Percentiles rank a stretch among this genome's conserved stretches.
Conservation (phyloP, 208 protist species). For the Leishmania martiniquensis region DNA sequence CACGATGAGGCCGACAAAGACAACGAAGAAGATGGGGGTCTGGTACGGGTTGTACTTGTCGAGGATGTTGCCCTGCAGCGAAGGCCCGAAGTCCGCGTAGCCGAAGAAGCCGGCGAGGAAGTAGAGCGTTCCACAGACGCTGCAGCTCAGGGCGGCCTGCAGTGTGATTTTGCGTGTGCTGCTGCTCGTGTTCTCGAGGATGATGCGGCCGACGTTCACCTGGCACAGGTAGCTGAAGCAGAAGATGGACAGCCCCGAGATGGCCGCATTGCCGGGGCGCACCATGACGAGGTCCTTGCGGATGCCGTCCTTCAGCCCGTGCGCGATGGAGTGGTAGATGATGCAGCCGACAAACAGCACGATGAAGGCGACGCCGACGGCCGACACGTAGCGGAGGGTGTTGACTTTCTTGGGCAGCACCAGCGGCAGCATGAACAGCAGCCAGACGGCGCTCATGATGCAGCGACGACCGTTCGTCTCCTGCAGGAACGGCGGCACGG, state of each 20-base stretch:
- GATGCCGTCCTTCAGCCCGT: conserved; percentile 40
- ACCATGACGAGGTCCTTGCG: conserved; percentile 42
- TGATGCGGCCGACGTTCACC: conserved; percentile 58
- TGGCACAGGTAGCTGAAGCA: conserved; percentile 71
- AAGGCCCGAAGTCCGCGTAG: conserved; percentile 64
- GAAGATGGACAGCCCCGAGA: conserved; percentile 51
- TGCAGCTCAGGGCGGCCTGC: conserved; percentile 36
- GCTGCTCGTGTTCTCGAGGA: conserved; percentile 47
- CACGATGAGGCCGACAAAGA: conserved; percentile 67
- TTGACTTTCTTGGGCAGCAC: conserved; percentile 63
- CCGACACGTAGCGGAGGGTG: conserved; percentile 61
- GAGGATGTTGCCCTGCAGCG: conserved; percentile 56
- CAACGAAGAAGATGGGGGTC: conserved; percentile 46
- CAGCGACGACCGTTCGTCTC: conserved; percentile 41
- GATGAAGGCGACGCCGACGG: conserved; percentile 53
- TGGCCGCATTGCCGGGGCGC: conserved; percentile 35
- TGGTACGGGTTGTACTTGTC: conserved; percentile 63
- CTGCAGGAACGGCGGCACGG: conserved; percentile 37
- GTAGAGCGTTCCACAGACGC: conserved; percentile 61
- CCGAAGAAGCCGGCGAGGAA: conserved; percentile 74
- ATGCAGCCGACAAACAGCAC: conserved; percentile 70
- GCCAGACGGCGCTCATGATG: conserved; percentile 51
- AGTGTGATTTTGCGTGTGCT: conserved; percentile 49
- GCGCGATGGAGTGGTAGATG: conserved; percentile 34
- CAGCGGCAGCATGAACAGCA: conserved; percentile 69